A percentile compares a stretch with the other conserved stretches of the same genome.
Evolutionary conservation across 768 basidiomycete genomes (phyloP).

Genomic region (Ramaria rubella): DNA sequence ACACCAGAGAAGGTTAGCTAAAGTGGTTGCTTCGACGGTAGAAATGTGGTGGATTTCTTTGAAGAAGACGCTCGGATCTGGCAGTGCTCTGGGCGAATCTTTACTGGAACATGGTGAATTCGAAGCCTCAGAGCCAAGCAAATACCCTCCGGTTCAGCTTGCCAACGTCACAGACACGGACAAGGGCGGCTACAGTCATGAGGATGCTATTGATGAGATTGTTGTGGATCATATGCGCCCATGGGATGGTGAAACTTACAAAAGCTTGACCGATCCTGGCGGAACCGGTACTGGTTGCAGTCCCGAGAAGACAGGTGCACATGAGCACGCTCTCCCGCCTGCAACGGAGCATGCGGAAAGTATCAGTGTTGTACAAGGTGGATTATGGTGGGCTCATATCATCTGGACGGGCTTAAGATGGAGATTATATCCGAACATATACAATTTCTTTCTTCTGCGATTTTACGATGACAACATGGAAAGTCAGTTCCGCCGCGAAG

Average conservation of each 20-base stretch:
- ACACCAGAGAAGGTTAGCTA: conserved; percentile 20
- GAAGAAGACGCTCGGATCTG: conserved; percentile 27
- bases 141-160: conserved; percentile 21
- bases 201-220: conserved; percentile 56
- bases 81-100: conserved; percentile 40
- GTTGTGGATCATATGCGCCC: conserved; percentile 48
- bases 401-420: conserved; percentile 44
- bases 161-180: conserved; percentile 27
- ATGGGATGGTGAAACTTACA: conserved; percentile 49
- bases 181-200: conserved; percentile 27
- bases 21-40: conserved; percentile 20
- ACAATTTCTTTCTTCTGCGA: conserved; percentile 52
- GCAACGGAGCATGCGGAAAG: conserved; percentile 31
- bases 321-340: conserved; percentile 22
- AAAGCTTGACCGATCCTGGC: conserved; percentile 45
- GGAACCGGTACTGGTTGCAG: conserved; percentile 36
- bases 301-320: conserved; percentile 41
- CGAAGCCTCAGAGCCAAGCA: not conserved
- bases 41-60: conserved; percentile 26
- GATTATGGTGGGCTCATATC: conserved; percentile 28
- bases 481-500: conserved; percentile 50
- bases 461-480: conserved; percentile 58
- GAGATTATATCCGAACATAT: conserved; percentile 47
- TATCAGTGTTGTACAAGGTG: conserved; percentile 26
- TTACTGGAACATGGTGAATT: conserved; percentile 32